These are phyloP conservation scores for Coniochaeta pulveracea DNA, from an alignment of 2,329 filamentous ascomycete genomes.

Conservation along the genomic window DNA sequence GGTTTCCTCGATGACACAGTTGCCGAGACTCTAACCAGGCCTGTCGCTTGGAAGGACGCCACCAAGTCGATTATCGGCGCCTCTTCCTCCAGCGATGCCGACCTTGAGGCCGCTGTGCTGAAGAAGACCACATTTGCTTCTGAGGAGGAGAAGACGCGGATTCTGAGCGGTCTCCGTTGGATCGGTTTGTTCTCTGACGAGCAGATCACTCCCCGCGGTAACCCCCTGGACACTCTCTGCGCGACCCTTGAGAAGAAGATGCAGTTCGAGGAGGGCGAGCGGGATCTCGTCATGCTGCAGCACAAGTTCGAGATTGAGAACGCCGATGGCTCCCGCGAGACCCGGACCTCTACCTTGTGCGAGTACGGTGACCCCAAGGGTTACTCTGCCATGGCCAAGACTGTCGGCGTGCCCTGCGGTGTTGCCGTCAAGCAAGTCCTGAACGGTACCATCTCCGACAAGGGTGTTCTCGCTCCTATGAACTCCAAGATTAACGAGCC, in stretches of 20 bases:
- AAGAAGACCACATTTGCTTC: conserved; percentile 64
- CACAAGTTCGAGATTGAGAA: conserved; percentile 78
- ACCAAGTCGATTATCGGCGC: conserved; percentile 68
- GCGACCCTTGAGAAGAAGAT: conserved; percentile 85
- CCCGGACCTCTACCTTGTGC: conserved; percentile 65
- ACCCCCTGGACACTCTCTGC: conserved; percentile 84
- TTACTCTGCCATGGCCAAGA: conserved; percentile 73
- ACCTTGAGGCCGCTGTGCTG: conserved; percentile 61
- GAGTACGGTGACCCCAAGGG: conserved; percentile 69
- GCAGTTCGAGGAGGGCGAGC: conserved; percentile 72
- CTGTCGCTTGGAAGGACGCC: conserved; percentile 74
- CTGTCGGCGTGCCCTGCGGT: conserved; percentile 28
- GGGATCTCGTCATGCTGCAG: conserved; percentile 73
- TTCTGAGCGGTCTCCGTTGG: conserved; percentile 62
- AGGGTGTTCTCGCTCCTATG: conserved; percentile 70
- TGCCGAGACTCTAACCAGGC: conserved; percentile 51
- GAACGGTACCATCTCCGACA: conserved; percentile 60
- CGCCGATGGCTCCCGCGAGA: conserved; percentile 68
- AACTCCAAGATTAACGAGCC: conserved; percentile 58
- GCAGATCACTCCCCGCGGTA: conserved; percentile 60
- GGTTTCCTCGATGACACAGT: conserved; percentile 73
- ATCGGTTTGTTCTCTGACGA: conserved; percentile 56
- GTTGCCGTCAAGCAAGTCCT: conserved; percentile 71
- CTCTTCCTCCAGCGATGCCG: conserved; percentile 50
- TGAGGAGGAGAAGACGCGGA: conserved; percentile 57